Conservation (phyloP, 208 protist genomes). For the Entamoeba invadens region DNA sequence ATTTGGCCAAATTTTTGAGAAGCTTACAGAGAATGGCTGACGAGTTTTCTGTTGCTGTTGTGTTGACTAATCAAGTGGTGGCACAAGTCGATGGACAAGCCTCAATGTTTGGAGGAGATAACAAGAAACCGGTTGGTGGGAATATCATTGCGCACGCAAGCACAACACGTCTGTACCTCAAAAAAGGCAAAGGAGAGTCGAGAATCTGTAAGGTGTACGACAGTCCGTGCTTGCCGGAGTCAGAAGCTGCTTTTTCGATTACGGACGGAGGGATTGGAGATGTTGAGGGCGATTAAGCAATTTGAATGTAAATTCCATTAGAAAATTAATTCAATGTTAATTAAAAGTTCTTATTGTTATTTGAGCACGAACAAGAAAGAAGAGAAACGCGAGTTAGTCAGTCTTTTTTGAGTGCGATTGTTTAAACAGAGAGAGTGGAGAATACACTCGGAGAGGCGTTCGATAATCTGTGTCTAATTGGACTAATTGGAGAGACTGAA, state of each 20-base stretch:
- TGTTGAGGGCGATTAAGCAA: conserved; percentile 13
- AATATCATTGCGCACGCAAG: conserved; percentile 99
- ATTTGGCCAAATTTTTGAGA: conserved; percentile 46
- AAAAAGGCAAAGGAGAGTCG: conserved; percentile 92
- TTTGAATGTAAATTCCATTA: no score
- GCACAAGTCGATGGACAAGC: conserved; percentile 46
- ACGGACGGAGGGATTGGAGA: conserved; percentile 81
- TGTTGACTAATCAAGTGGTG: conserved; percentile 62
- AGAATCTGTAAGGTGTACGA: conserved; percentile 99
- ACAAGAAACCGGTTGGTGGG: conserved; percentile 58
- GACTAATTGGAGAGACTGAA: background rate
- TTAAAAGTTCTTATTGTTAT: no score
- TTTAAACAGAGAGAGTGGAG: background rate
- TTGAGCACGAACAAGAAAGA: no score
- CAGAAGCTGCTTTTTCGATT: conserved; percentile 80
- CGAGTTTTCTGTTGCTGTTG: conserved; percentile 67
- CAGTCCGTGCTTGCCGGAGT: conserved; percentile 90
- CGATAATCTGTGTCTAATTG: background rate
- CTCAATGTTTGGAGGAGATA: conserved; percentile 48
- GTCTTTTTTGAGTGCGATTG: no score
- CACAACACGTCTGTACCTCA: conserved; percentile 84
- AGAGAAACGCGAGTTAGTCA: no score
- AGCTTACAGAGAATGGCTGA: conserved; percentile 75
- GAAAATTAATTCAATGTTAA: no score
- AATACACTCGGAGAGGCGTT: background rate